These are phyloP conservation scores for Saccharomycopsis fodiens DNA, from an alignment of 805 yeast species.

Conservation along the genomic window DNA sequence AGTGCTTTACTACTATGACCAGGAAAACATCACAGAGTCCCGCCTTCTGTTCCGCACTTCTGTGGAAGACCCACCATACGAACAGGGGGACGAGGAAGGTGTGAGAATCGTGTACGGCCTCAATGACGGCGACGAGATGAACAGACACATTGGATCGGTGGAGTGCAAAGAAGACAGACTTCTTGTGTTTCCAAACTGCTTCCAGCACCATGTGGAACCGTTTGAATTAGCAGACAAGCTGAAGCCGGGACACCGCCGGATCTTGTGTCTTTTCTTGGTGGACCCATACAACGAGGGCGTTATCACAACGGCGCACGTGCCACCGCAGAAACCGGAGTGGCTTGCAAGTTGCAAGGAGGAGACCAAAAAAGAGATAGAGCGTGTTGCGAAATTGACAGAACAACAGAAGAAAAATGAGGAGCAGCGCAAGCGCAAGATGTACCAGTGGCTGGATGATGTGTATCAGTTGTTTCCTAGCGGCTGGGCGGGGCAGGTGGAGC, in stretches of 20 bases:
- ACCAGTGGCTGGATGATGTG: too few relatives aligned
- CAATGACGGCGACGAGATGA: constrained; percentile 27
- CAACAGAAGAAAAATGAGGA: not conserved
- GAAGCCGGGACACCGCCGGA: constrained; percentile 33
- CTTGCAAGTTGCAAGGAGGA: constrained; percentile 20
- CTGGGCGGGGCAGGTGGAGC: not conserved
- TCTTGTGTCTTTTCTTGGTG: constrained; percentile 33
- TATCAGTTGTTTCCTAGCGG: not conserved
- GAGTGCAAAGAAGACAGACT: constrained; percentile 26
- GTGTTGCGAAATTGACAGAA: not conserved
- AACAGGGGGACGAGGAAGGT: constrained; percentile 28
- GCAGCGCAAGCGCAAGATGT: too few relatives aligned
- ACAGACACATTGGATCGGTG: constrained; percentile 26
- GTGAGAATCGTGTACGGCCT: constrained; percentile 27
- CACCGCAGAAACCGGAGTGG: constrained; percentile 35
- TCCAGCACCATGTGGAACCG: constrained; percentile 34
- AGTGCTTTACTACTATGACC: constrained; percentile 33
- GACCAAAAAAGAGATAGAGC: not conserved
- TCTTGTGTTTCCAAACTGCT: constrained; percentile 33
- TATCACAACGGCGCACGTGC: constrained; percentile 28
- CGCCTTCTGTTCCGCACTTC: constrained; percentile 28
- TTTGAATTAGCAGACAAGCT: constrained; percentile 31
- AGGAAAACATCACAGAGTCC: constrained; percentile 32
- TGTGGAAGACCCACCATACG: constrained; percentile 30
- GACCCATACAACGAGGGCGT: constrained; percentile 31